Base-by-base conservation (phyloP, 2,329 filamentous ascomycete species). In the Fusarium odoratissimum region DNA sequence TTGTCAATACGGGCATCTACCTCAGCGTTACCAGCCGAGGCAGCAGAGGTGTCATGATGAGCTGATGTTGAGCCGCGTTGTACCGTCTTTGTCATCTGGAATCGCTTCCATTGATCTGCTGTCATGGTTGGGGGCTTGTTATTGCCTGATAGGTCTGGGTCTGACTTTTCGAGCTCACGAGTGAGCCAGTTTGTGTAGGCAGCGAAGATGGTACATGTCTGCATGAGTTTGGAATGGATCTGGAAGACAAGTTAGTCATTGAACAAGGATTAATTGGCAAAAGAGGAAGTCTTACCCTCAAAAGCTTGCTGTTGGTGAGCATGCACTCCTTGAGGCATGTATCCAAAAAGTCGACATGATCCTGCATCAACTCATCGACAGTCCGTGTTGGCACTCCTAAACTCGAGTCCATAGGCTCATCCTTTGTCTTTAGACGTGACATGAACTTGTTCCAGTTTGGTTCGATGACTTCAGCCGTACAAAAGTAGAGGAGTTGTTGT, bases 311-410 rank as follows among this genome's bases (percentile, higher is more conserved):
- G 81, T 99, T 98, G 25, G 96, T 99, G 73, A 99, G 87, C 95
- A 98, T 98, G 85, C 96, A 98, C 84, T 98, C 96, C 83, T 98
- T 99, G 77, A 99, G 86, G 81, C 96, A 99, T 8, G 96, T 98
- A 77, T 98, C 96, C 52, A 99, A 85, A 81, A 99, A 99, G 83
- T 98, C 96, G 67, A 99, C 95, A 83, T 99, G 96, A 79, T 98
- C 95, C 83, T 98, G 94, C 96, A 99, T 99, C 79, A 99, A 84
- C 83, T 98, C 95, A 79, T 99, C 96, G 2, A 99, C 96, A 0
- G 96, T 99, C 41, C 95, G 84, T 44, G 84, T 85, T 11, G 83
- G 79, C 2, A 81, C 77, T 6, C 80, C 80, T 17, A 79, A 63
- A n/a, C 66, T 63, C 16, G 81, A 76, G 13, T 71, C 69, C 8